phyloP scores from a whole-genome alignment of 371 early-diverging fungal genomes.

The Dichotomocladium elegans region DNA sequence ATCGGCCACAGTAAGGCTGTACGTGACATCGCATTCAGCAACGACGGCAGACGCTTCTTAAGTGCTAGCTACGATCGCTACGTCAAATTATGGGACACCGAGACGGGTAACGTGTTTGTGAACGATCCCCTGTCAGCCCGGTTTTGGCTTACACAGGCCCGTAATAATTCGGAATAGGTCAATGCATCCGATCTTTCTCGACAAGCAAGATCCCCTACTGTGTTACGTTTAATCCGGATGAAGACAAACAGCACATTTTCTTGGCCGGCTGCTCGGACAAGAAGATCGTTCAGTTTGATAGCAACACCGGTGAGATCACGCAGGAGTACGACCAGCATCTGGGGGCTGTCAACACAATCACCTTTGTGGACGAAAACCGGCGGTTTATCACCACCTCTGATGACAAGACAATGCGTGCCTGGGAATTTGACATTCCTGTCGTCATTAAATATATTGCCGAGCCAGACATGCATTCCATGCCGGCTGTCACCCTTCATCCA shows the following conservation, averaged over 20 bases:
- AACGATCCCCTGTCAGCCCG: too few relatives aligned
- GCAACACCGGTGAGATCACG: slow-evolving; percentile 73
- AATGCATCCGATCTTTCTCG: slow-evolving; percentile 79
- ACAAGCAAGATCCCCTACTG: slow-evolving; percentile 85
- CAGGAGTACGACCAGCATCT: slow-evolving; percentile 97
- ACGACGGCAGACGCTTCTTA: slow-evolving; percentile 82
- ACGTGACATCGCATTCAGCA: slow-evolving; percentile 88
- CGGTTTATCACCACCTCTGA: slow-evolving; percentile 94
- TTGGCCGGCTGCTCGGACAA: slow-evolving; percentile 92
- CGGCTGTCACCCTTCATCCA: slow-evolving; percentile 85
- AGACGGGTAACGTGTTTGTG: slow-evolving; percentile 83
- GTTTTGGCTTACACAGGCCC: too few relatives aligned
- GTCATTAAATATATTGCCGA: slow-evolving; percentile 97
- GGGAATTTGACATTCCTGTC: slow-evolving; percentile 97
- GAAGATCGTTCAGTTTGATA: slow-evolving; percentile 88
- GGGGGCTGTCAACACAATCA: slow-evolving; percentile 94
- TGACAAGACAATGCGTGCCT: slow-evolving; percentile 94
- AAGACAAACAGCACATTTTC: slow-evolving; percentile 79
- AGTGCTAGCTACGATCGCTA: slow-evolving; percentile 89
- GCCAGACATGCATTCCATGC: slow-evolving; percentile 95
- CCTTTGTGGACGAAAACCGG: slow-evolving; percentile 92
- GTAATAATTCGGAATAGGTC: slow-evolving; percentile 47
- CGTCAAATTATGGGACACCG: slow-evolving; percentile 96
- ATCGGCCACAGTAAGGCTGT: slow-evolving; percentile 92
- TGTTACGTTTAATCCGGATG: slow-evolving; percentile 86